Evolutionary conservation across 2,329 filamentous ascomycete genomes (phyloP), one percentile per base, ranked within the genome.

Genomic region (Penicillium glabrum): DNA sequence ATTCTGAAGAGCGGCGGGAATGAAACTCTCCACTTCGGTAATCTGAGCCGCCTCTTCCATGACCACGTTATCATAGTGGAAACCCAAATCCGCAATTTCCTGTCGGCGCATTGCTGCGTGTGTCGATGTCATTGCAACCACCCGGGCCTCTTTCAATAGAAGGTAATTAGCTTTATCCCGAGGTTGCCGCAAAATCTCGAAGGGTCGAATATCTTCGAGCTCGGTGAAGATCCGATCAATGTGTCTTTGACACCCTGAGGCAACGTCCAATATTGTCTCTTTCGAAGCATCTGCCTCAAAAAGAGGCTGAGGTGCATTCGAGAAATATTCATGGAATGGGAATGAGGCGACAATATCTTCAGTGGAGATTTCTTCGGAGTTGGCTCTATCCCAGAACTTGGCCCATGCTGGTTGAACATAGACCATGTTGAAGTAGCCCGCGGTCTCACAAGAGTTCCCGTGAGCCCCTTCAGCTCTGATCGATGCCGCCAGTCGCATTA

Each of bases 21-120:
- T 91, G 76, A 99, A 98, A 62, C 91, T 96, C 72, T 99, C 95
- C 46, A 97, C 90, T 74, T 99, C 95, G 0, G 93, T 99, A 69
- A 99, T 93, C 71, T 99, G 95, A 13, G 95, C 95, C 5, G 95
- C 93, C 81, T 99, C 95, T 78, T 99, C 95, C 90, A 99, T 97
- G 52, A 99, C 83, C 13, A 99, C 89, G 62, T 96, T 99, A 79
- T 98, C 93, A 68, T 99, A 99, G 65, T 91, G 91, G 76, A 99
- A 99, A 16, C 93, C 93, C n/a, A 98, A 83, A 16, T 85, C 83
- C 1, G 91, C 89, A 66, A 99, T 98, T 68, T 98, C 93, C 61
- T 91, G 87, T 61, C 93, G 83, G 59, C 92, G 87, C 83, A 99
- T 99, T 1, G 95, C 95, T 5, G 95, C 96, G 74, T 99, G 95